These are phyloP conservation scores for Kazachstania taianensis DNA, from an alignment of 805 yeast species.

Conservation along the genomic window DNA sequence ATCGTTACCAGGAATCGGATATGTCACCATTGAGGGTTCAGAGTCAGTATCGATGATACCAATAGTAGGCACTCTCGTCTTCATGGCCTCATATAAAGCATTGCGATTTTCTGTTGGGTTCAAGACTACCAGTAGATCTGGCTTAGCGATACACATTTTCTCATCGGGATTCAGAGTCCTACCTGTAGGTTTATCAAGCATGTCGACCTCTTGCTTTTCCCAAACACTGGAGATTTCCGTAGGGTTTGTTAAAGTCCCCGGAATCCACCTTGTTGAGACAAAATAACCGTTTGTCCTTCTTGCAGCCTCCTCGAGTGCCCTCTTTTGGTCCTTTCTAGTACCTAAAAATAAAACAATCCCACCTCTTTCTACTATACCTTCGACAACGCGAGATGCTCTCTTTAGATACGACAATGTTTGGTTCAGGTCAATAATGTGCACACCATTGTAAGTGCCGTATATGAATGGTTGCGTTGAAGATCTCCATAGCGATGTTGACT, in stretches of 20 bases:
- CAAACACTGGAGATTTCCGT: conserved; percentile 48
- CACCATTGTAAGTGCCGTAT: conserved; percentile 81
- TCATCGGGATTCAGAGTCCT: conserved; percentile 45
- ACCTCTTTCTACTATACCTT: conserved; percentile 73
- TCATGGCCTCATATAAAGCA: conserved; percentile 71
- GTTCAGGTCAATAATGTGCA: conserved; percentile 84
- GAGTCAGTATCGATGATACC: conserved; percentile 91
- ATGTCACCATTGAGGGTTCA: conserved; percentile 82
- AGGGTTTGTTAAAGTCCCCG: conserved; percentile 87
- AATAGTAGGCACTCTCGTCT: conserved; percentile 79
- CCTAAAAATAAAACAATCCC: conserved; percentile 83
- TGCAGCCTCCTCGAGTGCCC: conserved; percentile 73
- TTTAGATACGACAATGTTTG: conserved; percentile 67
- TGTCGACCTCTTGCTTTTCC: conserved; percentile 67
- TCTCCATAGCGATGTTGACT: conserved; percentile 68
- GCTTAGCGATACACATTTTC: conserved; percentile 53
- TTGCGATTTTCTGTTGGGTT: conserved; percentile 83
- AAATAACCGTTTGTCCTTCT: conserved; percentile 67
- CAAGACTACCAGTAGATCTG: conserved; percentile 77
- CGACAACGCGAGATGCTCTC: conserved; percentile 76
- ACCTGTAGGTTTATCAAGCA: conserved; percentile 57
- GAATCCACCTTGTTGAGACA: conserved; percentile 81
- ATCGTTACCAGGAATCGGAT: conserved; percentile 94
- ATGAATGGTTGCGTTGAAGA: conserved; percentile 77
- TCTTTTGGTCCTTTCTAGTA: conserved; percentile 65